These are phyloP conservation scores for Schrenkiella parvula DNA, from an alignment of 345 rosid genomes.

Conservation along the genomic window DNA sequence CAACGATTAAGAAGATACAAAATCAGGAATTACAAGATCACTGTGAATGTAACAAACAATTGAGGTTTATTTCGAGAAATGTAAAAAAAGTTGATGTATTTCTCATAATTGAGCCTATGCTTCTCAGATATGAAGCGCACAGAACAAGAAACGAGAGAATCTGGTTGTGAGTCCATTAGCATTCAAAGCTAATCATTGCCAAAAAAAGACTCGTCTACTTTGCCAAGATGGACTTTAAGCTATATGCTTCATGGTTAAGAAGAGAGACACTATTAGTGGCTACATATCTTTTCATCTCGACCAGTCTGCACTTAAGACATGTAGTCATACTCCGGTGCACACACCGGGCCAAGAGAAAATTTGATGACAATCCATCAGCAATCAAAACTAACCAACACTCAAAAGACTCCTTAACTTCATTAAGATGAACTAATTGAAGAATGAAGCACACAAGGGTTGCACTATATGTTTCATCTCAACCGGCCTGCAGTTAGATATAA, in stretches of 20 bases:
- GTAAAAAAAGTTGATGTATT: neutral
- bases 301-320: neutral
- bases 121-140: neutral
- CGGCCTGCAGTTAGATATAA: constrained; percentile 10
- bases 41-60: neutral
- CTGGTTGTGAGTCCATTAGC: constrained; percentile 37
- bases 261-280: neutral
- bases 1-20: neutral
- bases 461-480: constrained; percentile 14
- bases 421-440: neutral
- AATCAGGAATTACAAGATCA: neutral
- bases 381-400: constrained; percentile 7
- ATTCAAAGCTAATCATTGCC: constrained; percentile 23
- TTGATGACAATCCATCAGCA: constrained; percentile 32
- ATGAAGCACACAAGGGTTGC: neutral
- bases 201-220: neutral
- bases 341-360: neutral
- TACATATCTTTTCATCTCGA: neutral
- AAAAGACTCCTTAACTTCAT: neutral
- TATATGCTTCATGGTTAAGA: neutral
- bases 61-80: neutral
- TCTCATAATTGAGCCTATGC: constrained; percentile 8
- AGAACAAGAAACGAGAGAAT: constrained; percentile 1
- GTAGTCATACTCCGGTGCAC: neutral
- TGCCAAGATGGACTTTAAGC: constrained; percentile 1